A percentile compares a stretch with the other conserved stretches of the same genome.
These are phyloP conservation scores for Aspergillus tubingensis DNA, from an alignment of 2,329 filamentous ascomycete genomes.

Conservation along the genomic window DNA sequence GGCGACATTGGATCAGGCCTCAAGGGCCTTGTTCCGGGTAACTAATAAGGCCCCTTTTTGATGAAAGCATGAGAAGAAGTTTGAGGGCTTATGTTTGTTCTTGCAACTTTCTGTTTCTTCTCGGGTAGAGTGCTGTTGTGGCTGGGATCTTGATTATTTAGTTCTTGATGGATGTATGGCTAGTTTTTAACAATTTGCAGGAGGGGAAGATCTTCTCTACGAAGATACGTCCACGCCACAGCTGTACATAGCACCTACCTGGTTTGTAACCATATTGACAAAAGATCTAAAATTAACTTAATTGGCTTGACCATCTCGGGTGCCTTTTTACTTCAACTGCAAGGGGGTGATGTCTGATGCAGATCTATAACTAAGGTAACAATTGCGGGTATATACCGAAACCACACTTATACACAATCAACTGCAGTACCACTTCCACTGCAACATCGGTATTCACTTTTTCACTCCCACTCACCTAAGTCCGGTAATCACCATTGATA, in stretches of 20 bases:
- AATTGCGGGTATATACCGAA: constrained; percentile 1
- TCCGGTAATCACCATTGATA: constrained; percentile 69
- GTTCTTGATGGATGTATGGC: constrained; percentile 21
- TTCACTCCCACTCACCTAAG: constrained; percentile 36
- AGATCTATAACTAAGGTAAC: background rate
- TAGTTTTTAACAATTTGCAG: constrained; percentile 13
- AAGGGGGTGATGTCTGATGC: background rate
- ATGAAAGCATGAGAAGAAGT: constrained; percentile 37
- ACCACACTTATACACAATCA: background rate
- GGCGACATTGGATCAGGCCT: constrained; percentile 80
- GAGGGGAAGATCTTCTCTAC: constrained; percentile 9
- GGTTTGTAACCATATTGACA: constrained; percentile 41
- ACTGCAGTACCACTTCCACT: background rate
- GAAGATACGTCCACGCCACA: constrained; percentile 20
- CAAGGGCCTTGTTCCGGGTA: constrained; percentile 63
- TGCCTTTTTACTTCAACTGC: background rate
- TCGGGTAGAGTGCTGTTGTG: constrained; percentile 32
- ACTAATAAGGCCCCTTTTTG: constrained; percentile 36
- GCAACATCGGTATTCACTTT: background rate
- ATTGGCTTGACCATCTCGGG: constrained; percentile 16
- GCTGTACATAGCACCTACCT: constrained; percentile 31
- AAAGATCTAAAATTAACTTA: constrained; percentile 32
- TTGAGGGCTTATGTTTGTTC: constrained; percentile 28
- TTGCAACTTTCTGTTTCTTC: constrained; percentile 28
- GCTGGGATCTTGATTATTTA: constrained; percentile 20